phyloP scores from a whole-genome alignment of 2,329 filamentous ascomycete genomes.

The Aspergillus ruber region DNA sequence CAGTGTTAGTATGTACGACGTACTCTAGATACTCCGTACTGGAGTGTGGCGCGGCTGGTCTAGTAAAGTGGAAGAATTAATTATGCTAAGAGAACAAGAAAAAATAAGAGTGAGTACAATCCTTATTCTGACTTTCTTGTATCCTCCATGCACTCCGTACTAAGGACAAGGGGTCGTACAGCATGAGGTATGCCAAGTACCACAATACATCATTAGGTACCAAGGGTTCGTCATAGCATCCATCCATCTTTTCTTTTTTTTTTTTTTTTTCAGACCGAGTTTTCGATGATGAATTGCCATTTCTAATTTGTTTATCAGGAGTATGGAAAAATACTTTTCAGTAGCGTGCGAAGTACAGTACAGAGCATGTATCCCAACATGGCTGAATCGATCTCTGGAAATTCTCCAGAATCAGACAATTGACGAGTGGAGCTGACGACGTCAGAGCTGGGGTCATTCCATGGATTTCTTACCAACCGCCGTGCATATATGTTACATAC shows the following conservation, averaged over 20 bases:
- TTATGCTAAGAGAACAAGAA: too few species aligned
- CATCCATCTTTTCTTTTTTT: neutral
- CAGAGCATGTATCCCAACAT: neutral
- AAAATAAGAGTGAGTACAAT: neutral
- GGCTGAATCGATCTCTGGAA: too few species aligned
- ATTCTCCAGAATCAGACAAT: neutral
- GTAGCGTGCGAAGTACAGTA: neutral
- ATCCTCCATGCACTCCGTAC: neutral
- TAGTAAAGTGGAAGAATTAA: too few species aligned
- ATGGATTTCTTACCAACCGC: neutral
- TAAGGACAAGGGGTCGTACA: neutral
- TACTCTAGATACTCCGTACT: neutral
- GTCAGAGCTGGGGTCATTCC: neutral
- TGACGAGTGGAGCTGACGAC: neutral
- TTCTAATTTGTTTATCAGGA: too few species aligned
- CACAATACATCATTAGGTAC: conserved; percentile 1
- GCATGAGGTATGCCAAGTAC: neutral
- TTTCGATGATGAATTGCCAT: too few species aligned
- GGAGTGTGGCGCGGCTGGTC: too few species aligned
- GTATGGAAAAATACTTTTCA: too few species aligned
- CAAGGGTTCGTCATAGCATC: neutral
- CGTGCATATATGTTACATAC: neutral
- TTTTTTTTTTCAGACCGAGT: neutral
- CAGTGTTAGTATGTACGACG: neutral
- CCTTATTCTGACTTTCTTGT: too few species aligned